Evolutionary conservation across 164 flowering plant species (phyloP).

Genomic region (Aristolochia californica): DNA sequence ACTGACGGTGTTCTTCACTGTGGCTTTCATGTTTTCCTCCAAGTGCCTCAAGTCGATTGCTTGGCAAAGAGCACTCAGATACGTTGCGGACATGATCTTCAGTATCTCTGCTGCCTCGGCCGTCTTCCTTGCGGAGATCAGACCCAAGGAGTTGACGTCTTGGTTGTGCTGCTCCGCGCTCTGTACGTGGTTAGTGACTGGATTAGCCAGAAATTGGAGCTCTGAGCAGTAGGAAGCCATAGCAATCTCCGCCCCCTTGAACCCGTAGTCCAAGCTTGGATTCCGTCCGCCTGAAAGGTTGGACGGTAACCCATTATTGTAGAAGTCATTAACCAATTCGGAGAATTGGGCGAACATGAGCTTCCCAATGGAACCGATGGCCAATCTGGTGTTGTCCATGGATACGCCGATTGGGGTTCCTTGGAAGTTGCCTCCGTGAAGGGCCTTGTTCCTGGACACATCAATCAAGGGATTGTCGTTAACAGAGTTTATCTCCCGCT

Average conservation of each 20-base stretch:
- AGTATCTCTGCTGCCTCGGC: constrained; percentile 47
- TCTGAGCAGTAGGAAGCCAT: constrained; percentile 62
- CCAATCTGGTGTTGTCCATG: constrained; percentile 58
- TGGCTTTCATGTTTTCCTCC: constrained; percentile 45
- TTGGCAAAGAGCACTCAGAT: constrained; percentile 47
- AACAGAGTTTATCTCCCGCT: constrained; percentile 57
- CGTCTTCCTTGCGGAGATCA: constrained; percentile 50
- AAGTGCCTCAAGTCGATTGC: constrained; percentile 51
- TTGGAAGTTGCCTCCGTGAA: constrained; percentile 65
- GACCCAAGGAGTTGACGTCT: constrained; percentile 56
- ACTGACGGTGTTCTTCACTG: constrained; percentile 43
- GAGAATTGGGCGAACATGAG: constrained; percentile 65
- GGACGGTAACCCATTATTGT: constrained; percentile 60
- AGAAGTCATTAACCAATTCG: constrained; percentile 52
- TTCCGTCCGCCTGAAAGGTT: constrained; percentile 51
- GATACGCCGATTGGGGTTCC: constrained; percentile 68
- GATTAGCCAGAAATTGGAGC: constrained; percentile 47
- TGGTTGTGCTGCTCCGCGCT: constrained; percentile 68
- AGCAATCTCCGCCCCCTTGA: constrained; percentile 51
- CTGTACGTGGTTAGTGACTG: constrained; percentile 59
- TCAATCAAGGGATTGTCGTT: constrained; percentile 58
- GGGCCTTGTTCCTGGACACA: constrained; percentile 48
- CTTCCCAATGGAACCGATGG: constrained; percentile 49
- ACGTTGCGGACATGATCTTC: constrained; percentile 53
- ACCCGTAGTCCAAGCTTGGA: constrained; percentile 65